These are phyloP conservation scores for Anaeromyces robustus DNA, from an alignment of 192 early-diverging fungal species.

Conservation along the genomic window DNA sequence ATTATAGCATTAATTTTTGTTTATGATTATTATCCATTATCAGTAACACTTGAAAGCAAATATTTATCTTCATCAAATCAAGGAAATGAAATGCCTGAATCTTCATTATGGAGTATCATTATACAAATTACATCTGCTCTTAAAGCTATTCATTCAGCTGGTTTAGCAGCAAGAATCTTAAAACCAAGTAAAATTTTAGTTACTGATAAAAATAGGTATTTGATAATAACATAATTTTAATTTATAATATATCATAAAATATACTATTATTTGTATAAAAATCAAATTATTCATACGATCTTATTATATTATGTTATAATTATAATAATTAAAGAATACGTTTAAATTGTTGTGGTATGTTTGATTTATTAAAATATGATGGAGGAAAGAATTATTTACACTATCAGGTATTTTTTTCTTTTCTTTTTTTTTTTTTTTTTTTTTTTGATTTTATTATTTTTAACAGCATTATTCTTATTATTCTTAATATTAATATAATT, in stretches of 20 bases:
- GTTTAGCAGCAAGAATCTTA: conserved; percentile 62
- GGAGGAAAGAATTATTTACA: conserved; percentile 40
- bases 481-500: conserved; percentile 1
- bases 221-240: no score
- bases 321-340: conserved; percentile 24
- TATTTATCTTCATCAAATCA: conserved; percentile 34
- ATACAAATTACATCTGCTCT: conserved; percentile 63
- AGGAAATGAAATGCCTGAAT: conserved; percentile 36
- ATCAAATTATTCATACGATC: no score
- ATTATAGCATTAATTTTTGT: conserved; percentile 77
- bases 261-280: no score
- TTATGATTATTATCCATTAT: conserved; percentile 83
- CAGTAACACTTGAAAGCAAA: conserved; percentile 48
- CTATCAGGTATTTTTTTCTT: conserved; percentile 24
- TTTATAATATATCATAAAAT: no score
- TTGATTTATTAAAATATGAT: conserved; percentile 61
- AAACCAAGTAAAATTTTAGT: conserved; percentile 71
- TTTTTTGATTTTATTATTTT: not conserved
- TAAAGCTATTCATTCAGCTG: conserved; percentile 64
- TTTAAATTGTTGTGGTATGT: conserved; percentile 52
- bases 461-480: no score
- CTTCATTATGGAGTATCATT: conserved; percentile 63
- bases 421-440: no score
- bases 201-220: conserved; percentile 64
- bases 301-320: not conserved